These are phyloP conservation scores for Trichoderma erinaceum DNA, from an alignment of 495 filamentous ascomycete species.

Conservation along the genomic window DNA sequence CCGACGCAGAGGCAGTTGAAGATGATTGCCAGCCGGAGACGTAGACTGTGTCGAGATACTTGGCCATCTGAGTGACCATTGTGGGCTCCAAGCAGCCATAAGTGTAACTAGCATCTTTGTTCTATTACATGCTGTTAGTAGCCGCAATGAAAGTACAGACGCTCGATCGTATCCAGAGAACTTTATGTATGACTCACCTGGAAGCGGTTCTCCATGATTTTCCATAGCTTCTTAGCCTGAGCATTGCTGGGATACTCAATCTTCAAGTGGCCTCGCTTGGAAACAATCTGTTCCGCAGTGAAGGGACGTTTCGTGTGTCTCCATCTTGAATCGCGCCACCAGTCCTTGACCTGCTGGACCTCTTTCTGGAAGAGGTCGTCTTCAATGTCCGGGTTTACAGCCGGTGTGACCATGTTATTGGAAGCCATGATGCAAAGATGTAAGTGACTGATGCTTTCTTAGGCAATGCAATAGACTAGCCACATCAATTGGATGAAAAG, in stretches of 20 bases:
- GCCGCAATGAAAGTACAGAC: neutral
- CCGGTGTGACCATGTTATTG: conserved; percentile 48
- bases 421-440: conserved; percentile 42
- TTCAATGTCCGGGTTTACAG: conserved; percentile 60
- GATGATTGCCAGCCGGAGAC: conserved; percentile 99
- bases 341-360: conserved; percentile 79
- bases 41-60: conserved; percentile 97
- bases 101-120: conserved; percentile 78
- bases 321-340: conserved; percentile 93
- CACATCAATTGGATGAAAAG: conserved; percentile 3
- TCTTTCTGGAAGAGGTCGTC: conserved; percentile 74
- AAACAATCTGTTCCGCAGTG: conserved; percentile 93
- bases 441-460: neutral
- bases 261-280: conserved; percentile 85
- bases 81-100: conserved; percentile 97
- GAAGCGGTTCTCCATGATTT: conserved; percentile 78
- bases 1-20: conserved; percentile 85
- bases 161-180: neutral
- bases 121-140: conserved; percentile 40
- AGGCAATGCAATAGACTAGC: neutral
- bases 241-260: conserved; percentile 87
- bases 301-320: conserved; percentile 86
- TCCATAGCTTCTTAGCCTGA: conserved; percentile 91
- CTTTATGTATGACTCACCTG: conserved; percentile 45
- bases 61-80: conserved; percentile 98